phyloP scores from a whole-genome alignment of 352 stramenopile species.

The Phytopythium montanum region DNA sequence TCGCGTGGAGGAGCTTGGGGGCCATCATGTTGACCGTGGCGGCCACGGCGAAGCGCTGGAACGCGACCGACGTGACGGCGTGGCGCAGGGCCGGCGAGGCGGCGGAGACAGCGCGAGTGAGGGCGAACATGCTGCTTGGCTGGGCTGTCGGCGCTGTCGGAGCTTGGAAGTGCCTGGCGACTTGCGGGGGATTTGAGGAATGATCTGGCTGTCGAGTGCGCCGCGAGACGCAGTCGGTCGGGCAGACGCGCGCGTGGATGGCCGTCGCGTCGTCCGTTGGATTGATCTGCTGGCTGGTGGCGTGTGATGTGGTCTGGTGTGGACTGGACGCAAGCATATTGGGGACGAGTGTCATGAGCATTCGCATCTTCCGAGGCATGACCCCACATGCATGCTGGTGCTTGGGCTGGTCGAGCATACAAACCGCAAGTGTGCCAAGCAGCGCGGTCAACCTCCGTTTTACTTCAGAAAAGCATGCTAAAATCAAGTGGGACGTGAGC shows the following conservation, averaged over 20 bases:
- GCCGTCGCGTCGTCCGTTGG: background rate
- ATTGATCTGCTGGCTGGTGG: background rate
- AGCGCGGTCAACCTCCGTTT: constrained; percentile 1
- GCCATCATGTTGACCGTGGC: constrained; percentile 2
- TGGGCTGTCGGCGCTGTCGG: background rate
- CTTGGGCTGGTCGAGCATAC: background rate
- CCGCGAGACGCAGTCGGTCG: background rate
- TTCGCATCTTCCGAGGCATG: background rate
- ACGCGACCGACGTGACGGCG: constrained; percentile 3
- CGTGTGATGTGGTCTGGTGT: too few species aligned
- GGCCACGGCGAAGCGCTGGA: constrained; percentile 10
- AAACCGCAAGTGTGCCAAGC: background rate
- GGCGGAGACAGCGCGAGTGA: constrained; percentile 4
- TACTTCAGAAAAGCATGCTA: constrained; percentile 3
- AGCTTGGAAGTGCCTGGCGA: constrained; percentile 4
- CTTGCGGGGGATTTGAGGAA: constrained; percentile 9
- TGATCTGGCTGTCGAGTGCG: background rate
- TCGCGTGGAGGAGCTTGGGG: background rate
- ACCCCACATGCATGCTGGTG: background rate
- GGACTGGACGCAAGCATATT: background rate
- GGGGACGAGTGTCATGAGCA: background rate
- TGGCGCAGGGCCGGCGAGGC: constrained; percentile 4
- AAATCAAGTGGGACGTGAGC: background rate
- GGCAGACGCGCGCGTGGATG: background rate
- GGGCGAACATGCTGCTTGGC: constrained; percentile 5